A percentile compares a stretch with the other conserved stretches of the same genome.
phyloP scores from a whole-genome alignment of 2,329 filamentous ascomycete genomes.

The Aspergillus sp. region DNA sequence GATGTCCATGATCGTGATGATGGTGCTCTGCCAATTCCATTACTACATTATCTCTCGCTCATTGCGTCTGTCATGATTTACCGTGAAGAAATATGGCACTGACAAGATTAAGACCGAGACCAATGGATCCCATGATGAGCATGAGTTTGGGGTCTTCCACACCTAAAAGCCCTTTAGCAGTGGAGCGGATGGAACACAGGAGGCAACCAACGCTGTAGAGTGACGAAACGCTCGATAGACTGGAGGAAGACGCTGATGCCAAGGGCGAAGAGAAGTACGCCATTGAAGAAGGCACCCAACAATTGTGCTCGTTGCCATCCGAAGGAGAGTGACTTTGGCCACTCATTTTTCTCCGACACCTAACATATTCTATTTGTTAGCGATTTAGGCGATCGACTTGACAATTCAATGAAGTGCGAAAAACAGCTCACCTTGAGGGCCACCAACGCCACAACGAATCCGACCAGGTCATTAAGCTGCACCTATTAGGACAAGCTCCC shows the following conservation, averaged over 20 bases:
- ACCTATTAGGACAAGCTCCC: constrained; percentile 5
- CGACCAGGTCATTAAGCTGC: constrained; percentile 69
- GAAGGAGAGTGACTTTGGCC: constrained; percentile 63
- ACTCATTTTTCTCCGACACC: constrained; percentile 59
- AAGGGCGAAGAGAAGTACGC: constrained; percentile 69
- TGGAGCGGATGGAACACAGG: background rate
- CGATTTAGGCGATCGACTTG: background rate
- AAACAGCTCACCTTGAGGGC: constrained; percentile 57
- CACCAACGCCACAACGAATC: constrained; percentile 65
- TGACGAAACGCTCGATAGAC: constrained; percentile 62
- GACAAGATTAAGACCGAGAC: constrained; percentile 66
- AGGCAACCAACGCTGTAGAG: constrained; percentile 26
- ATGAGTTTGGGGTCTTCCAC: constrained; percentile 66
- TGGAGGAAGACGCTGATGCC: constrained; percentile 72
- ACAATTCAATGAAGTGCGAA: background rate
- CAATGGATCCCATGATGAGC: constrained; percentile 67
- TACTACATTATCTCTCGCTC: background rate
- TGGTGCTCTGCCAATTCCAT: background rate
- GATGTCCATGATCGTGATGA: constrained; percentile 2
- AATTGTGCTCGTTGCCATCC: constrained; percentile 76
- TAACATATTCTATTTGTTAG: background rate
- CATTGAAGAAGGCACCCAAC: constrained; percentile 78
- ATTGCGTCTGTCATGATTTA: constrained; percentile 21
- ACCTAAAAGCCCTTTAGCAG: constrained; percentile 39
- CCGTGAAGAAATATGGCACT: constrained; percentile 66